phyloP scores from a whole-genome alignment of 768 basidiomycete genomes.

The Lactifluus volemus region DNA sequence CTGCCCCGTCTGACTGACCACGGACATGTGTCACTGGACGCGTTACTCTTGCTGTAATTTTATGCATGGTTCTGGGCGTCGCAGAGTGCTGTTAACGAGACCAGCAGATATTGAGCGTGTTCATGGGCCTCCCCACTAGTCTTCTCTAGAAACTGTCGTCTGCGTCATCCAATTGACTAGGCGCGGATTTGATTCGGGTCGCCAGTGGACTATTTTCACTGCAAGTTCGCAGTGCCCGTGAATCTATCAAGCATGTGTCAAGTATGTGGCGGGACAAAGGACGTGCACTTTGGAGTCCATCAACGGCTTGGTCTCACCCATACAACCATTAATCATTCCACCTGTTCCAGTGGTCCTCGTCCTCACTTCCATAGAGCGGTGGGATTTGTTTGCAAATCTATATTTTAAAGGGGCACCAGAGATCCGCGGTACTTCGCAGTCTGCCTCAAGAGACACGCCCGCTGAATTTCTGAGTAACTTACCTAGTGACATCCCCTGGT shows the following conservation, averaged over 20 bases:
- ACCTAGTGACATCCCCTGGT: too few relatives aligned
- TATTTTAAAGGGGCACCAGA: too few relatives aligned
- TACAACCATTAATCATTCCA: not conserved
- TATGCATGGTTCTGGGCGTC: not conserved
- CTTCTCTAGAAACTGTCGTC: not conserved
- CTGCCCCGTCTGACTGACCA: not conserved
- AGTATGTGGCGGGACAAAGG: too few relatives aligned
- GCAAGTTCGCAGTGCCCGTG: not conserved
- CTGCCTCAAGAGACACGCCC: too few relatives aligned
- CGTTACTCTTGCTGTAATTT: not conserved
- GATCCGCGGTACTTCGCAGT: too few relatives aligned
- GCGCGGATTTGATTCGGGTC: not conserved
- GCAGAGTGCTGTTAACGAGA: not conserved
- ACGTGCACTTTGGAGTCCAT: too few relatives aligned
- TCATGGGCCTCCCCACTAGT: not conserved
- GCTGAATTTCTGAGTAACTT: too few relatives aligned
- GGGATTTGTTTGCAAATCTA: too few relatives aligned
- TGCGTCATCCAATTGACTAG: not conserved
- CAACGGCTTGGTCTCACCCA: too few relatives aligned
- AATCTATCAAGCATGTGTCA: too few relatives aligned
- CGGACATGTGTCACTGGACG: not conserved
- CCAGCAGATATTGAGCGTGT: not conserved
- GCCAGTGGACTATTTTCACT: not conserved
- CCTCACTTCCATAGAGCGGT: too few relatives aligned
- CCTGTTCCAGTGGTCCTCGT: too few relatives aligned